Evolutionary conservation across 495 filamentous ascomycete genomes (phyloP), one percentile per base, ranked within the genome.

Genomic region (Hyaloscypha variabilis): DNA sequence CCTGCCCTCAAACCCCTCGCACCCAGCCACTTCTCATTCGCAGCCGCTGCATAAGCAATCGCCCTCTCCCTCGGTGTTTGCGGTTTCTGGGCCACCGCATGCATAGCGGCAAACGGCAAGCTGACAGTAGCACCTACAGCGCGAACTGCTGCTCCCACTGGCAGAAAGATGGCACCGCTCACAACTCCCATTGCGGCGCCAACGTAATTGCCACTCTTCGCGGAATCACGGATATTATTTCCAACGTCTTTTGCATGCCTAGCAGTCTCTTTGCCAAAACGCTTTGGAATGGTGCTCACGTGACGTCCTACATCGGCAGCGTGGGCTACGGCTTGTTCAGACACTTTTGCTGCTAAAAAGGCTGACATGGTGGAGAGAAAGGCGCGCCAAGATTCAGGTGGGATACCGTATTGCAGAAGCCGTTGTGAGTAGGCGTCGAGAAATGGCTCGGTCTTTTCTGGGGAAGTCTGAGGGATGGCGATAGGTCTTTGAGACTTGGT

Each of bases 331-430:
- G 72, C 72, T n/a, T 71, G 68, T 31, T 72, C 65, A 19, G 74
- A 74, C 4, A 76, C 71, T 3, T 64, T 73, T 39, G 74, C 74
- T 3, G 74, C 64, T n/a, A 76, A 66, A 56, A 76, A 76, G 23
- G 72, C 74, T 8, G 74, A 73, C 14, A 76, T 64, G 29, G 74
- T 76, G 51, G 17, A 21, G 23, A 76, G 63, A 66, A 75, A 75
- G 1, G 66, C 67, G 36, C 56, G 36, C 71, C 71, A 75, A 0
- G 70, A 68, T 6, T 71, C 68, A 6, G 31, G 29, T 2, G 73
- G 68, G 28, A 76, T 68, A 62, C 73, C 73, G 25, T 69, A 65
- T 24, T 59, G 62, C 1, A 75, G 73, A 2, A 76, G 62, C 0
- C 49, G 19, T 21, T 42, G 68, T 19, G 71, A 42, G 61, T 70